Evolutionary conservation across 2,329 filamentous ascomycete species (phyloP), one percentile per base, ranked within the genome.

Genomic region (Apiospora sp.): DNA sequence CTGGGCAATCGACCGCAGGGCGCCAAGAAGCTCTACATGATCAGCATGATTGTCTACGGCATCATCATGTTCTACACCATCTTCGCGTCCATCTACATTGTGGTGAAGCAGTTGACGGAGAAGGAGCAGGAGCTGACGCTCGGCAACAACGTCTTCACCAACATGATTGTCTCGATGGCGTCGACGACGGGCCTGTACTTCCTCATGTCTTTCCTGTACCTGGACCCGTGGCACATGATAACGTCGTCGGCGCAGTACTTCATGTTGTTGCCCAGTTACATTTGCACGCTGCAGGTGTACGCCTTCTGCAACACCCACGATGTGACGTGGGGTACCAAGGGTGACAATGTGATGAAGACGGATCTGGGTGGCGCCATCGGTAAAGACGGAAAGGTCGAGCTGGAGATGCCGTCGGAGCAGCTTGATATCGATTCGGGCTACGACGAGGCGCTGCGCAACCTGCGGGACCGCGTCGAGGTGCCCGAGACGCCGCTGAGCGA

Each of bases 281-380:
- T 99, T 83, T 98, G 96, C 86, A 98, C 94, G 0, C 88, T 99
- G 2, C 96, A 99, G 83, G 95, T 98, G 27, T 99, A 99, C 84
- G 96, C 96, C 61, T 99, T 99, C 84, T 98, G 96, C 87, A 99
- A 99, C 85, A 97, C 96, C 0, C 96, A 99, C 89, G 96, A 99
- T 81, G 95, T 99, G 27, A 97, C 95, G 0, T 99, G 96, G 96
- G 96, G 96, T 64, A 99, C 96, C 67, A 99, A 99, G 85, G 96
- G 96, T 72, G 96, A 99, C 87, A 99, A 99, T 82, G 91, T 97
- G 48, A 92, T 96, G 78, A 92, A 94, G 82, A 98, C 93, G 10
- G 97, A 99, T 81, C 91, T 99, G 0, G 96, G 96, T 72, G 91
- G 93, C 7, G 96, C 97, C 16, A 90, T 93, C 8, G 92, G 92